A percentile compares a stretch with the other conserved stretches of the same genome.
These are phyloP conservation scores for maize (Zea mays) DNA, from an alignment of 176 grass and related monocot species.

Conservation along the genomic window Zm-B73-REFERENCE-NAM-5.0 NC_050104.1:149183001-149183500, in stretches of 20 bases:
- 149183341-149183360: not conserved
- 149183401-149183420: slow-evolving; percentile 53
- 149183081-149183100: slow-evolving; percentile 32
- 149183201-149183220: slow-evolving; percentile 12
- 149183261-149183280: not conserved
- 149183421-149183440: slow-evolving; percentile 48
- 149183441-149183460: slow-evolving; percentile 53
- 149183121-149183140: not conserved
- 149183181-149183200: slow-evolving; percentile 25
- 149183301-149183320: not conserved
- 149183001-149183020: not conserved
- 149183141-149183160: not conserved
- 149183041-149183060: slow-evolving; percentile 30
- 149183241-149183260: not conserved
- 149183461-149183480: too few relatives aligned
- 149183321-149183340: not conserved
- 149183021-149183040: slow-evolving; percentile 30
- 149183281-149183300: slow-evolving; percentile 4
- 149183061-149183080: too few relatives aligned
- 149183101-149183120: slow-evolving; percentile 2
- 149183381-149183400: slow-evolving; percentile 62
- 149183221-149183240: slow-evolving; percentile 20
- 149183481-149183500: not conserved
- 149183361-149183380: slow-evolving; percentile 22
- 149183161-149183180: not conserved